Conservation (phyloP, 306 rosid genomes). For the Prunus davidiana region DNA sequence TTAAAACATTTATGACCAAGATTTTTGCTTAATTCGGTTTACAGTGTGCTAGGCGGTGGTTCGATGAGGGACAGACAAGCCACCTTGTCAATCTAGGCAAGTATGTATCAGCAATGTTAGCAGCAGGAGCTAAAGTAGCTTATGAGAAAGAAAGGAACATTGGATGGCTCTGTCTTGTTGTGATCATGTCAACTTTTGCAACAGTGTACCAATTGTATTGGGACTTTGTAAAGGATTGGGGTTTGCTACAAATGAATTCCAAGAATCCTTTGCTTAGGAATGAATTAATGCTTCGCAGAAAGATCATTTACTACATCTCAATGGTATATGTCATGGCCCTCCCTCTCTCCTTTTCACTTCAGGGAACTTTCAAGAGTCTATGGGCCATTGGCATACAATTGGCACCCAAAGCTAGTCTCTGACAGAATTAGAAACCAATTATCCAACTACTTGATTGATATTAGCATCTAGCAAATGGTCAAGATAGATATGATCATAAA, state of each 20-base stretch:
- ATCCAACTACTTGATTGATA: no score
- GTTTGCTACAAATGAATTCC: slow-evolving; percentile 92
- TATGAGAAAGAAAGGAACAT: slow-evolving; percentile 71
- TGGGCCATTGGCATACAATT: slow-evolving; percentile 23
- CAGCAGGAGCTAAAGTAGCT: slow-evolving; percentile 97
- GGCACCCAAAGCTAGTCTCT: neutral
- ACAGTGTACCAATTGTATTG: slow-evolving; percentile 95
- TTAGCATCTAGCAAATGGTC: slow-evolving; percentile 2
- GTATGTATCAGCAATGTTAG: slow-evolving; percentile 97
- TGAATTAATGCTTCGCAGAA: slow-evolving; percentile 81
- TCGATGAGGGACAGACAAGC: slow-evolving; percentile 89
- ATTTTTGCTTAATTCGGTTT: slow-evolving; percentile 3
- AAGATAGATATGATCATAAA: neutral
- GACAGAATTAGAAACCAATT: neutral
- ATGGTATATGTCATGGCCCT: slow-evolving; percentile 61
- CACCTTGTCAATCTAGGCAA: slow-evolving; percentile 90
- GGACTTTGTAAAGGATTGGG: slow-evolving; percentile 99
- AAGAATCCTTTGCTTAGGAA: slow-evolving; percentile 98
- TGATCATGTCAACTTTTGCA: slow-evolving; percentile 84
- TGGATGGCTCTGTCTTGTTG: slow-evolving; percentile 88
- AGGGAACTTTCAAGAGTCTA: slow-evolving; percentile 7
- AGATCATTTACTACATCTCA: slow-evolving; percentile 80
- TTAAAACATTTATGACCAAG: neutral
- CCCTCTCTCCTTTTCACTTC: neutral
- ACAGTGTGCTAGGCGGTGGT: slow-evolving; percentile 95